Percentiles rank a stretch among this genome's conserved stretches.
These are phyloP conservation scores for Globisporangium carolinianum DNA, from an alignment of 352 stramenopile species.

Conservation along the genomic window DNA sequence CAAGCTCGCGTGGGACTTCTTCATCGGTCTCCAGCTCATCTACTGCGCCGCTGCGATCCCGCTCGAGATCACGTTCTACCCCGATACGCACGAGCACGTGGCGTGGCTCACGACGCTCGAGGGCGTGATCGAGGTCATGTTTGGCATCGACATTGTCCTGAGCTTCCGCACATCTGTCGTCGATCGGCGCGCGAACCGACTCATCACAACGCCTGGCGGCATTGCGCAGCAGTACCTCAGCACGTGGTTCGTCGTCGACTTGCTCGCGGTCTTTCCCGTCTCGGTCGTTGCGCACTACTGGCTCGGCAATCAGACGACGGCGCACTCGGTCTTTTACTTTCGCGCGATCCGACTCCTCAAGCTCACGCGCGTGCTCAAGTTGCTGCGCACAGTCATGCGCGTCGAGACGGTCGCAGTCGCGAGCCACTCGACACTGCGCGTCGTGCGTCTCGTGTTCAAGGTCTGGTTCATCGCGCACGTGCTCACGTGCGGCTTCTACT, in stretches of 20 bases:
- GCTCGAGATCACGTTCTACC: conserved; percentile 56
- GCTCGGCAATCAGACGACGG: conserved; percentile 6
- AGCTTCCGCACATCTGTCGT: conserved; percentile 47
- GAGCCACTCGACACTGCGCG: conserved; percentile 42
- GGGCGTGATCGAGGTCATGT: conserved; percentile 33
- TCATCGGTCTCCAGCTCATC: conserved; percentile 30
- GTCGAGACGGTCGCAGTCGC: conserved; percentile 41
- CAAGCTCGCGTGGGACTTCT: conserved; percentile 49
- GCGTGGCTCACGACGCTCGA: conserved; percentile 27
- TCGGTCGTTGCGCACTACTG: conserved; percentile 23
- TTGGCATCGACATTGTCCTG: conserved; percentile 48
- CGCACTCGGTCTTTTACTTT: conserved; percentile 40
- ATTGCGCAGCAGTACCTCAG: conserved; percentile 48
- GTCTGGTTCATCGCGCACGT: conserved; percentile 60
- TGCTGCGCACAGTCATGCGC: conserved; percentile 58
- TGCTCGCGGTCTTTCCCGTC: conserved; percentile 57
- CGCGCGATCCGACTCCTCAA: conserved; percentile 78
- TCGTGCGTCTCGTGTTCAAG: conserved; percentile 51
- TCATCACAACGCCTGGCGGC: conserved; percentile 15
- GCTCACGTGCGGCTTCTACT: conserved; percentile 58
- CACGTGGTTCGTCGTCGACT: conserved; percentile 68
- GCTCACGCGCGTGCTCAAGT: conserved; percentile 81
- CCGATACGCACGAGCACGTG: conserved; percentile 12
- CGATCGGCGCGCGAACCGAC: conserved; percentile 21
- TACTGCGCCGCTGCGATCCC: conserved; percentile 57